Percentiles rank a stretch among this genome's conserved stretches.
phyloP scores from a whole-genome alignment of 1,284 basidiomycete species.

The Heterobasidion irregulare region DNA sequence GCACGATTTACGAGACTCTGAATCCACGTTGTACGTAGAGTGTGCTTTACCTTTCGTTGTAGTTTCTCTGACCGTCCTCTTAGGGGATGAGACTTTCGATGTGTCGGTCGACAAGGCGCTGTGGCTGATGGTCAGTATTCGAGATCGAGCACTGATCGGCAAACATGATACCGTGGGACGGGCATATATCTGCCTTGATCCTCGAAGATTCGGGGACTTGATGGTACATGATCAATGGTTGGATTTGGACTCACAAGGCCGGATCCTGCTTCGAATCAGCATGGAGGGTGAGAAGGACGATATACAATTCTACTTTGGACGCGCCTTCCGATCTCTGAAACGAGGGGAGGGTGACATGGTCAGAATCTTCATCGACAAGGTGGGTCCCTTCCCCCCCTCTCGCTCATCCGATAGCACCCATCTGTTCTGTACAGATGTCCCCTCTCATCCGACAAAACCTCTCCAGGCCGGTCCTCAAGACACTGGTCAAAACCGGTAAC shows the following conservation, averaged over 20 bases:
- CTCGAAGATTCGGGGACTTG: constrained; percentile 82
- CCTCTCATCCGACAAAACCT: constrained; percentile 90
- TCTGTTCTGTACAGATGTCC: constrained; percentile 63
- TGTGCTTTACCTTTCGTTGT: constrained; percentile 8
- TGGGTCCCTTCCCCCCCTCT: constrained; percentile 21
- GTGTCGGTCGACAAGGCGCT: constrained; percentile 83
- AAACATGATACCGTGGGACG: constrained; percentile 90
- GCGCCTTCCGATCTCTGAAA: constrained; percentile 92
- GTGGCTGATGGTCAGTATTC: constrained; percentile 95
- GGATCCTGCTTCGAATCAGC: constrained; percentile 83
- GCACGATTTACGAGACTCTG: constrained; percentile 90
- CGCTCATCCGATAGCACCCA: neutral
- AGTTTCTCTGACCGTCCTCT: constrained; percentile 1
- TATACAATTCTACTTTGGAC: constrained; percentile 95
- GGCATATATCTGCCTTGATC: constrained; percentile 90
- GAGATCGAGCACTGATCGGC: constrained; percentile 82
- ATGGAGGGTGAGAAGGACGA: constrained; percentile 99
- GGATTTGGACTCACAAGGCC: constrained; percentile 83
- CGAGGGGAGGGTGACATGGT: constrained; percentile 95
- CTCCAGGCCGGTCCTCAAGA: constrained; percentile 72
- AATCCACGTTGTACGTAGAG: constrained; percentile 74
- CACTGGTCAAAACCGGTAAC: constrained; percentile 60
- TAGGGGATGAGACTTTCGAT: constrained; percentile 97
- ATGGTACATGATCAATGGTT: constrained; percentile 90
- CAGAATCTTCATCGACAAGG: constrained; percentile 95